Percentiles rank a stretch among this genome's conserved stretches.
Conservation (phyloP, 352 stramenopile species). For the Phytophthora constricta region DNA sequence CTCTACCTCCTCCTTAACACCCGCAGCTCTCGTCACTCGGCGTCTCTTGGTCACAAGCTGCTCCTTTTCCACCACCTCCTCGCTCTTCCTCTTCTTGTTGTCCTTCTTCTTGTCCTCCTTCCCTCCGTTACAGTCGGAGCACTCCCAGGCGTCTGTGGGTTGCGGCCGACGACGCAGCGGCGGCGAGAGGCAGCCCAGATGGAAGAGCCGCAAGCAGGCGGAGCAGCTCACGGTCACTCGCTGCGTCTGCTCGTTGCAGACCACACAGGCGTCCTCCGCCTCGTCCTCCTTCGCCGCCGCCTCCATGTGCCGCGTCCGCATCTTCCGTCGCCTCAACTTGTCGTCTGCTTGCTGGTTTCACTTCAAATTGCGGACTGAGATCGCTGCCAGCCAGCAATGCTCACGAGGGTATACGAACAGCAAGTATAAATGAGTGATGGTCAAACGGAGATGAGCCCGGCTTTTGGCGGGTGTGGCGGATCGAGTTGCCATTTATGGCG, state of each 20-base stretch:
- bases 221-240: slow-evolving; percentile 58
- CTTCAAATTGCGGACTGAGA: slow-evolving; percentile 38
- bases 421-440: background rate
- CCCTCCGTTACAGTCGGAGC: slow-evolving; percentile 33
- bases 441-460: background rate
- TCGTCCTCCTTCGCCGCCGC: slow-evolving; percentile 13
- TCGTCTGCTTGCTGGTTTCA: slow-evolving; percentile 4
- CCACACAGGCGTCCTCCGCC: slow-evolving; percentile 32
- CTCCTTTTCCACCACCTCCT: slow-evolving; percentile 12
- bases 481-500: background rate
- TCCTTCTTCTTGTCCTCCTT: background rate
- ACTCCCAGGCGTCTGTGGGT: slow-evolving; percentile 50
- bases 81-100: slow-evolving; percentile 19
- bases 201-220: slow-evolving; percentile 47
- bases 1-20: slow-evolving; percentile 3
- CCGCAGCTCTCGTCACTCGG: slow-evolving; percentile 6
- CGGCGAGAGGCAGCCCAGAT: slow-evolving; percentile 64
- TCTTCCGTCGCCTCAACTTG: slow-evolving; percentile 4
- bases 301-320: slow-evolving; percentile 25
- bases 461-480: slow-evolving; percentile 9
- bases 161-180: slow-evolving; percentile 54
- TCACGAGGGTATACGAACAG: no score
- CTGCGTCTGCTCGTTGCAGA: slow-evolving; percentile 46
- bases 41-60: slow-evolving; percentile 23
- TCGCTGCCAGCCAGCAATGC: background rate